Percentiles rank a stretch among this genome's conserved stretches.
phyloP scores from a whole-genome alignment of 2,329 filamentous ascomycete genomes.

The Chaetomiaceae sp. region DNA sequence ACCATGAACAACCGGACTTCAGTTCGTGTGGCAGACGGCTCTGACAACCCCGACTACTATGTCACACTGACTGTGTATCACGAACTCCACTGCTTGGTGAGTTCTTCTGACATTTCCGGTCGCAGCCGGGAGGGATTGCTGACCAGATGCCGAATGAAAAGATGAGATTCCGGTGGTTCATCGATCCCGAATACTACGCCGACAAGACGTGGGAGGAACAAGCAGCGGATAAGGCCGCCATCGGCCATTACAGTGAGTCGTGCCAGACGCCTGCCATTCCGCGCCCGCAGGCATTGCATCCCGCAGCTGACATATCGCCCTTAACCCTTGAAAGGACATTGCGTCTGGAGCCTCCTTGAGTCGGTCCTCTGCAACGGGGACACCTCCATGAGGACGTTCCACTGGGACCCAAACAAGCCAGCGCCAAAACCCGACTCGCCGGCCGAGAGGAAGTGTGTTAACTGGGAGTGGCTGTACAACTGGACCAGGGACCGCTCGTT shows the following conservation, averaged over 20 bases:
- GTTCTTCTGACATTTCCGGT: not conserved
- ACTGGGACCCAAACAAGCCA: constrained; percentile 11
- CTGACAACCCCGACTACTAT: constrained; percentile 7
- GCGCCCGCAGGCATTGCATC: not conserved
- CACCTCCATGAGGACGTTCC: constrained; percentile 13
- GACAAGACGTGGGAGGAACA: constrained; percentile 15
- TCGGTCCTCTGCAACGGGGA: constrained; percentile 13
- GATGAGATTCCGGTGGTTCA: constrained; percentile 14
- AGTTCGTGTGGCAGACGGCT: constrained; percentile 2
- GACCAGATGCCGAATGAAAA: not conserved
- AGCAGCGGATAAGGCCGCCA: not conserved
- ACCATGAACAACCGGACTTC: constrained; percentile 5
- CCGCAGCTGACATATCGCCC: not conserved
- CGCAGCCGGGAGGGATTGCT: not conserved
- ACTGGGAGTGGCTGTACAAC: constrained; percentile 14
- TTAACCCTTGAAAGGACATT: constrained; percentile 1
- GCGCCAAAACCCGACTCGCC: constrained; percentile 9
- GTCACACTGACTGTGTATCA: constrained; percentile 15
- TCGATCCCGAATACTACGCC: constrained; percentile 11
- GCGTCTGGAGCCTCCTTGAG: constrained; percentile 13
- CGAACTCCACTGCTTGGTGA: constrained; percentile 12
- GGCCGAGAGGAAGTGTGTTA: constrained; percentile 11
- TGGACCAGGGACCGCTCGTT: constrained; percentile 9
- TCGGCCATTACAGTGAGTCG: constrained; percentile 10
- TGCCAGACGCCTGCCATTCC: not conserved